phyloP scores from a whole-genome alignment of 768 basidiomycete genomes.

The Boletus pseudopeckii region DNA sequence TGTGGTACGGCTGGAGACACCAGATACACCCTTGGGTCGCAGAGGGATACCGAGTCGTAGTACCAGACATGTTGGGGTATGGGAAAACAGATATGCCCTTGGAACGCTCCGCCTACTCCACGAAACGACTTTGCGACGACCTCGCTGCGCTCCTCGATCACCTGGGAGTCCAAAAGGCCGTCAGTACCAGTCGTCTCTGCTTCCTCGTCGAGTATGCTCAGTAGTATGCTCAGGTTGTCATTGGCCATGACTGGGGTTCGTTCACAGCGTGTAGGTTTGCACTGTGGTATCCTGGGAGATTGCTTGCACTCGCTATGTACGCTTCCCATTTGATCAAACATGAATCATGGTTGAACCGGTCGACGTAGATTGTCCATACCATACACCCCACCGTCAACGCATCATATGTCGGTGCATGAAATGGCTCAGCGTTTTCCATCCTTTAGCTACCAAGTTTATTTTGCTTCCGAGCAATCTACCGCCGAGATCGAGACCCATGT shows the following conservation, averaged over 20 bases:
- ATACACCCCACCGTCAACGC: slow-evolving; percentile 54
- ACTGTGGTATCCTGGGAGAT: slow-evolving; percentile 65
- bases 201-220: neutral
- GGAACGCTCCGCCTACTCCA: slow-evolving; percentile 54
- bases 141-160: slow-evolving; percentile 62
- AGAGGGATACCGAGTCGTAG: slow-evolving; percentile 60
- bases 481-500: slow-evolving; percentile 58
- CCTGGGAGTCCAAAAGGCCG: slow-evolving; percentile 50
- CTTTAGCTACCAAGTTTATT: slow-evolving; percentile 67
- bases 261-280: slow-evolving; percentile 62
- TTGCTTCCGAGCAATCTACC: slow-evolving; percentile 51
- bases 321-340: slow-evolving; percentile 18
- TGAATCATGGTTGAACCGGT: neutral
- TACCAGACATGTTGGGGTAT: slow-evolving; percentile 51
- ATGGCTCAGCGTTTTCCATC: slow-evolving; percentile 51
- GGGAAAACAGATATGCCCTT: slow-evolving; percentile 60
- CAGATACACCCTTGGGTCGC: slow-evolving; percentile 71
- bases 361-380: slow-evolving; percentile 58
- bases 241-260: slow-evolving; percentile 84
- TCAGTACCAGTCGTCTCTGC: slow-evolving; percentile 32
- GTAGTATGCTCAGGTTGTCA: slow-evolving; percentile 46
- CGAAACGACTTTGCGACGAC: slow-evolving; percentile 57
- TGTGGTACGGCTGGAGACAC: slow-evolving; percentile 69
- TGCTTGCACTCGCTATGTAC: slow-evolving; percentile 59
- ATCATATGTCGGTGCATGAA: slow-evolving; percentile 49